Conservation (phyloP, 345 rosid species). For the Noccaea caerulescens region DNA sequence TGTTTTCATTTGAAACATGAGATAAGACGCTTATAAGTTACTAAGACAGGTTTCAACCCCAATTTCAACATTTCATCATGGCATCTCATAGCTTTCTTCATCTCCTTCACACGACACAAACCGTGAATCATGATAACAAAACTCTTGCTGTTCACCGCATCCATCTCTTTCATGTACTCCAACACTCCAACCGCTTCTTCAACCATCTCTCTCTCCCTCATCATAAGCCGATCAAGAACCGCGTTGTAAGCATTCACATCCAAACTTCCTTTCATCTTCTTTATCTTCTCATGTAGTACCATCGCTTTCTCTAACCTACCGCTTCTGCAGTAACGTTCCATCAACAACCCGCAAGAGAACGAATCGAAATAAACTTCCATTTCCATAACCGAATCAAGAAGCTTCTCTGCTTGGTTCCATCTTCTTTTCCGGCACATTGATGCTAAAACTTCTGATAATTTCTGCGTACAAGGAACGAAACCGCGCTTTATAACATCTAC, state of each 20-base stretch:
- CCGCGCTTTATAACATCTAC: slow-evolving; percentile 57
- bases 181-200: slow-evolving; percentile 60
- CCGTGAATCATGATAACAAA: slow-evolving; percentile 56
- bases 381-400: slow-evolving; percentile 42
- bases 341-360: slow-evolving; percentile 49
- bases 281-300: slow-evolving; percentile 50
- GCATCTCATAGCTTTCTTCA: slow-evolving; percentile 70
- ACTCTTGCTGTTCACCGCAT: slow-evolving; percentile 49
- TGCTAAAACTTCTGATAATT: slow-evolving; percentile 52
- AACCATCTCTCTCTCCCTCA: slow-evolving; percentile 42
- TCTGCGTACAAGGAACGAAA: slow-evolving; percentile 46
- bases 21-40: slow-evolving; percentile 61
- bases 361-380: slow-evolving; percentile 58
- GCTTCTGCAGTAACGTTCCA: slow-evolving; percentile 57
- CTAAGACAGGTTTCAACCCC: slow-evolving; percentile 66
- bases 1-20: slow-evolving; percentile 49
- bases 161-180: slow-evolving; percentile 54
- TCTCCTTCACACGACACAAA: slow-evolving; percentile 53
- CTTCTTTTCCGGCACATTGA: slow-evolving; percentile 47
- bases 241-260: slow-evolving; percentile 56
- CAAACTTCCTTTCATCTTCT: slow-evolving; percentile 53
- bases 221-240: slow-evolving; percentile 54
- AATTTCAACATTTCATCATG: slow-evolving; percentile 76
- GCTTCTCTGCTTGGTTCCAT: slow-evolving; percentile 27
- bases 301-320: slow-evolving; percentile 59